These are phyloP conservation scores for Penicillium pancosmium DNA, from an alignment of 495 filamentous ascomycete species.

Conservation along the genomic window DNA sequence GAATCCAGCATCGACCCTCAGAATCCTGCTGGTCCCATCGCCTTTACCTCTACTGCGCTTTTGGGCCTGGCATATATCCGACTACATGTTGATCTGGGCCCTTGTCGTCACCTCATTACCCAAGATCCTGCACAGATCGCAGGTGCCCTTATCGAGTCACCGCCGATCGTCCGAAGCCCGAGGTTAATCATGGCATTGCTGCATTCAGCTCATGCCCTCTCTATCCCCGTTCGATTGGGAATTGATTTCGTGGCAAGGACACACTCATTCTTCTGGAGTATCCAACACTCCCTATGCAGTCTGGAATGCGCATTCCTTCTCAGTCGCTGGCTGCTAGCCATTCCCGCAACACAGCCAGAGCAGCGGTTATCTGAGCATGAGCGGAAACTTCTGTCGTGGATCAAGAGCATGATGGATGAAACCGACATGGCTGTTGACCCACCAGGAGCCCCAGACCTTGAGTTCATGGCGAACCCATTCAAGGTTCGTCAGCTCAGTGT, in stretches of 20 bases:
- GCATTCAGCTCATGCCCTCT: constrained; percentile 56
- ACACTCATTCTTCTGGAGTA: constrained; percentile 58
- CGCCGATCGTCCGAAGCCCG: constrained; percentile 48
- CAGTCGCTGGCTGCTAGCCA: constrained; percentile 55
- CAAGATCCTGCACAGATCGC: constrained; percentile 51
- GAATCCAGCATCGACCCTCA: constrained; percentile 57
- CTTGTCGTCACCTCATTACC: constrained; percentile 49
- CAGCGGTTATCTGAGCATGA: constrained; percentile 59
- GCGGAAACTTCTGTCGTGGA: constrained; percentile 63
- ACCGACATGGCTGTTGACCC: constrained; percentile 68
- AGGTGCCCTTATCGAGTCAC: constrained; percentile 40
- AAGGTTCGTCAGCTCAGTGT: constrained; percentile 53
- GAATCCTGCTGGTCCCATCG: constrained; percentile 54
- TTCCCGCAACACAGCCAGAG: constrained; percentile 48
- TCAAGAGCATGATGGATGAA: constrained; percentile 76
- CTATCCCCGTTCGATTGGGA: constrained; percentile 55
- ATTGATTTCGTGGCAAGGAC: constrained; percentile 55
- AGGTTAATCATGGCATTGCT: constrained; percentile 53
- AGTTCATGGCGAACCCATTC: constrained; percentile 48
- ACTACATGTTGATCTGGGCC: constrained; percentile 51
- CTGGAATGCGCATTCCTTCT: constrained; percentile 57
- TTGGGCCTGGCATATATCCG: constrained; percentile 57
- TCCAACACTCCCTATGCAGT: constrained; percentile 58
- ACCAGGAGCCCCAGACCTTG: constrained; percentile 44
- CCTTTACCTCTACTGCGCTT: constrained; percentile 58